Conservation (phyloP, 768 basidiomycete species). For the Megacollybia marginata region DNA sequence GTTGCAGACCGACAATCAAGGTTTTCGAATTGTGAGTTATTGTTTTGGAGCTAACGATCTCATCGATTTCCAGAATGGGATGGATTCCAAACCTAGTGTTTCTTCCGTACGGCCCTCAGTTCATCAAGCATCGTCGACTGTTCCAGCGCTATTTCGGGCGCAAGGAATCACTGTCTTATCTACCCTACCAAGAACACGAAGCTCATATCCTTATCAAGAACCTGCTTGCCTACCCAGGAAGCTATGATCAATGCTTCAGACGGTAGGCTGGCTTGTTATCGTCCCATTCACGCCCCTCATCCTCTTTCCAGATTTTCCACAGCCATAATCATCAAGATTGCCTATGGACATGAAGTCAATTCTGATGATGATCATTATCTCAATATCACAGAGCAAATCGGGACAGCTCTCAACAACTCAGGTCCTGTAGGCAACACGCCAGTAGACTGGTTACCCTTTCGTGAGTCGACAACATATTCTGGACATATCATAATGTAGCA, state of each 20-base stretch:
- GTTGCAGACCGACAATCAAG: constrained; percentile 18
- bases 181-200: constrained; percentile 15
- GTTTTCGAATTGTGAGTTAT: constrained; percentile 14
- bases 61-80: constrained; percentile 3
- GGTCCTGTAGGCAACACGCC: constrained; percentile 8
- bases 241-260: constrained; percentile 17
- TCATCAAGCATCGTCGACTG: constrained; percentile 15
- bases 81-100: constrained; percentile 8
- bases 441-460: constrained; percentile 18
- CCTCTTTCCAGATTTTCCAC: constrained; percentile 3
- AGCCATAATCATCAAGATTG: constrained; percentile 11
- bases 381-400: constrained; percentile 18
- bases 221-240: constrained; percentile 16
- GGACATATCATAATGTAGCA: not conserved
- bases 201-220: constrained; percentile 21
- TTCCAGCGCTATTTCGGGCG: constrained; percentile 18
- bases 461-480: constrained; percentile 9
- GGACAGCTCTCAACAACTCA: constrained; percentile 4
- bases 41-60: not conserved
- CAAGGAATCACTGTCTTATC: constrained; percentile 10
- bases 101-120: constrained; percentile 17
- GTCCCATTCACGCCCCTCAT: not conserved
- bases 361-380: constrained; percentile 26
- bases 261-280: constrained; percentile 14
- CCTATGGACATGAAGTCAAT: constrained; percentile 25